Conservation (phyloP, 148 eudicot genomes). For the Polygonum aviculare region DNA sequence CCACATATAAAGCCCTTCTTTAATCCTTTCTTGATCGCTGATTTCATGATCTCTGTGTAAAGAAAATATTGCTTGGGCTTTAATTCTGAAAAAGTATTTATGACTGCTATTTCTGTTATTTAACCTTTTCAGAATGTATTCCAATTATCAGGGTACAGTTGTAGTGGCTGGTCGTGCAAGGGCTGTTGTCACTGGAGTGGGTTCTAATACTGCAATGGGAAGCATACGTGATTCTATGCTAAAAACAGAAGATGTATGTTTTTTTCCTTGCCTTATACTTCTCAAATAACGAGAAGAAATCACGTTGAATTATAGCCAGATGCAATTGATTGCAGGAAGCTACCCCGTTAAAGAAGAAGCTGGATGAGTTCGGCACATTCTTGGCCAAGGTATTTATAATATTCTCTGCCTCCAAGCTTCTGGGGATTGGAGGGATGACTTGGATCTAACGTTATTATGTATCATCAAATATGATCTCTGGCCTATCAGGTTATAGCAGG, state of each 20-base stretch:
- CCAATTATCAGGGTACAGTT: slow-evolving; percentile 70
- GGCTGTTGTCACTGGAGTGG: slow-evolving; percentile 90
- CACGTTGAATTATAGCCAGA: background rate
- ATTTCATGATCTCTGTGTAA: background rate
- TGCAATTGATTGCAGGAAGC: slow-evolving; percentile 57
- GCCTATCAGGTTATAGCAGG: slow-evolving; percentile 83
- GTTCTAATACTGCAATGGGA: slow-evolving; percentile 98
- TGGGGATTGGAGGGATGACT: background rate
- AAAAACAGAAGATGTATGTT: slow-evolving; percentile 83
- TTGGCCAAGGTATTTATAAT: slow-evolving; percentile 71
- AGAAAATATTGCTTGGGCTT: background rate
- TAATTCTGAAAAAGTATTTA: background rate
- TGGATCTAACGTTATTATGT: slow-evolving; percentile 13
- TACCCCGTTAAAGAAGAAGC: slow-evolving; percentile 88
- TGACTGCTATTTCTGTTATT: slow-evolving; percentile 2
- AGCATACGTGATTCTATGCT: slow-evolving; percentile 99
- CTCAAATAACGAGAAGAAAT: background rate
- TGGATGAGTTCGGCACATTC: slow-evolving; percentile 96
- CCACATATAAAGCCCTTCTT: background rate
- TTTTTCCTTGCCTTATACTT: background rate
- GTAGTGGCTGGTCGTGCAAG: slow-evolving; percentile 95
- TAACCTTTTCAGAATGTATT: background rate
- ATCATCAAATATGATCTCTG: slow-evolving; percentile 7
- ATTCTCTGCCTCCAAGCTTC: background rate
- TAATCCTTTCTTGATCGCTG: background rate